Base-by-base conservation (phyloP, 208 protist species). In the Acanthamoeba castellanii region DNA sequence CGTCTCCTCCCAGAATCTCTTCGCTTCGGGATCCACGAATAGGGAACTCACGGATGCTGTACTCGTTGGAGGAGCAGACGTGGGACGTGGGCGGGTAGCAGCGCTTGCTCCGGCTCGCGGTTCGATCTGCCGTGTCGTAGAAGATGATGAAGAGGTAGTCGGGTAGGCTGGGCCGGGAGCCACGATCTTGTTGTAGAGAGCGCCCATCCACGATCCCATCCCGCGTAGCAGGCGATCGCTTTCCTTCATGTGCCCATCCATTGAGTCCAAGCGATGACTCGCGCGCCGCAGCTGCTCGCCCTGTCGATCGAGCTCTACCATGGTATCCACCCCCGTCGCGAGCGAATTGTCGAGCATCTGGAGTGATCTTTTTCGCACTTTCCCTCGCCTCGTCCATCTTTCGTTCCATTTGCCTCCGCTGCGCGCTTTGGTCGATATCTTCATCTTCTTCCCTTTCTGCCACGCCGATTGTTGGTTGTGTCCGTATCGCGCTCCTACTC, bases 251-350 rank as follows among this genome's bases (percentile, higher is more conserved):
- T 89, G 47, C 16, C 37, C 50, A 8, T 89, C 52, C 20, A 89
- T 89, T 0, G 27, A 0, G 14, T 66, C 82, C 20, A 89, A 27
- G 6, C 82, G 47, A 7, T 27, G 30, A 20, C 55, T 57, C 8
- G 52, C 47, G 0, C 82, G 47, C 8, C 82, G 20, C 32, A 89
- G 27, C 82, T 89, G 82, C 50, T 89, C 82, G 20, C 82, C 82
- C 55, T 89, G 82, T 4, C 82, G 42, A 42, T 89, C 82, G 30
- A 89, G 82, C 82, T 89, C 82, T 1, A 89, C 52, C 50, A 89
- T 37, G 2, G 82, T 89, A 6, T 89, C 82, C 37, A 66, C 82
- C 22, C 82, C 82, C 42, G 55, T 66, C 4, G 42, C 82, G 25
- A 89, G 18, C 18, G 52, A 50, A 13, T 89, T 66, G 52, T 89